Percentiles rank a stretch among this genome's conserved stretches.
Evolutionary conservation across 192 early-diverging fungal genomes (phyloP).

Genomic region (Umbelopsis ramanniana): DNA sequence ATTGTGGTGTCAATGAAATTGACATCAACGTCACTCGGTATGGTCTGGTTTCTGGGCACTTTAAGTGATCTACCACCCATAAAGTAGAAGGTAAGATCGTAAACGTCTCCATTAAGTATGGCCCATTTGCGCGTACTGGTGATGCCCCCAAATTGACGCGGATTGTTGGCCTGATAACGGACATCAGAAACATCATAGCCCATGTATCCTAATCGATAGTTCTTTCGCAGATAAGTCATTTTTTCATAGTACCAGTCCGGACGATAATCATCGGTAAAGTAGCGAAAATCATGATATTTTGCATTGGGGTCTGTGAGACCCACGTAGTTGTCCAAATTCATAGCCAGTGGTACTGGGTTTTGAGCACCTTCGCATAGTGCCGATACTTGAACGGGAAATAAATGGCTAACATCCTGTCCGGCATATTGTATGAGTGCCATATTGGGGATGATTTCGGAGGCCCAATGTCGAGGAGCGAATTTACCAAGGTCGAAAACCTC

Average conservation of each 20-base stretch:
- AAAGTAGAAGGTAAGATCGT: conserved; percentile 74
- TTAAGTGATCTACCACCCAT: conserved; percentile 50
- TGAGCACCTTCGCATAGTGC: conserved; percentile 51
- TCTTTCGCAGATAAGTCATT: conserved; percentile 63
- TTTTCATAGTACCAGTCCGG: conserved; percentile 76
- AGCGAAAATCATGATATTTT: conserved; percentile 73
- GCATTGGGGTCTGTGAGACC: conserved; percentile 58
- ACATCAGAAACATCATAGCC: conserved; percentile 67
- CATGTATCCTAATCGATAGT: conserved; percentile 71
- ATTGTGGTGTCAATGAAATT: conserved; percentile 66
- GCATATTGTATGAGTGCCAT: conserved; percentile 41
- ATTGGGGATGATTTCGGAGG: conserved; percentile 49
- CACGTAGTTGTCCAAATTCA: conserved; percentile 50
- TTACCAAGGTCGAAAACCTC: conserved; percentile 81
- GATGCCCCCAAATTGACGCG: conserved; percentile 38
- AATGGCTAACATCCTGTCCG: conserved; percentile 63
- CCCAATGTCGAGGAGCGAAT: conserved; percentile 60
- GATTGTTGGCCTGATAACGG: conserved; percentile 50
- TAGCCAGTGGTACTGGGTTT: conserved; percentile 53
- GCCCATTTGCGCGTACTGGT: conserved; percentile 46
- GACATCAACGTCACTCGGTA: conserved; percentile 46
- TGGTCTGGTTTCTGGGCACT: conserved; percentile 45
- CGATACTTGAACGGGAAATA: conserved; percentile 67
- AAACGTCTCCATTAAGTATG: conserved; percentile 71
- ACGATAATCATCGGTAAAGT: conserved; percentile 60